Base-by-base conservation (phyloP, 768 basidiomycete genomes). In the Termitomyces sp. region DNA sequence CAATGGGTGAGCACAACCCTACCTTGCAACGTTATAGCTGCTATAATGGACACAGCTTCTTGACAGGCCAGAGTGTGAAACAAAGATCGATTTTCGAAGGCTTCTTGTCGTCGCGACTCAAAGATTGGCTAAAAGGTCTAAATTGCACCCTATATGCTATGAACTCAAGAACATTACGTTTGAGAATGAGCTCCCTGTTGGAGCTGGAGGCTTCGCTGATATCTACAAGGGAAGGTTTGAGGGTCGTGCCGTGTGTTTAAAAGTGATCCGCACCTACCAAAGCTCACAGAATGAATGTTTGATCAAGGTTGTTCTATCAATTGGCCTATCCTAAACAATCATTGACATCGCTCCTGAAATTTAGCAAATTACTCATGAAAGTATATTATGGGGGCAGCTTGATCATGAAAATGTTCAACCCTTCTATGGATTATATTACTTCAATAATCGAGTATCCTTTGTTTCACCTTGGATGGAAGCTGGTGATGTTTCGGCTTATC, bases 401-500 rank as follows among this genome's bases (percentile, higher is more conserved):
- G 26, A 62, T 0, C 68, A 69, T 57, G 62, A 56, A 28, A 65
- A 68, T 49, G 47, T 68, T 12, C 57, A 68, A 21, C 67, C 69
- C 2, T 67, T 69, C 50, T 65, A 65, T 26, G 68, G 68, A 9
- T 40, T 64, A 19, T 65, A 66, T 58, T 56, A 58, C 42, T 50
- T 65, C 9, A 57, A 57, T 19, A 49, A 45, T 19, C 55, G 66
- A 51, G 30, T 67, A 24, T 61, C 64, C 34, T 63, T 77, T 22
- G 68, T 76, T 45, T 74, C 73, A 5, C 75, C 49, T 38, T 56
- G 50, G 55, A 45, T 52, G 30, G 50, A 56, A 30, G 28, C 37
- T 3, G 55, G 50, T 69, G 65, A 68, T 30, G 51, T 74, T 8
- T 57, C 32, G 26, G 34, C 60, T 1, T 73, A 68, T 61, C 66